Percentiles rank a stretch among this genome's conserved stretches.
These are phyloP conservation scores for Trichosanthes cucumerina DNA, from an alignment of 306 rosid species.

Conservation along the genomic window DNA sequence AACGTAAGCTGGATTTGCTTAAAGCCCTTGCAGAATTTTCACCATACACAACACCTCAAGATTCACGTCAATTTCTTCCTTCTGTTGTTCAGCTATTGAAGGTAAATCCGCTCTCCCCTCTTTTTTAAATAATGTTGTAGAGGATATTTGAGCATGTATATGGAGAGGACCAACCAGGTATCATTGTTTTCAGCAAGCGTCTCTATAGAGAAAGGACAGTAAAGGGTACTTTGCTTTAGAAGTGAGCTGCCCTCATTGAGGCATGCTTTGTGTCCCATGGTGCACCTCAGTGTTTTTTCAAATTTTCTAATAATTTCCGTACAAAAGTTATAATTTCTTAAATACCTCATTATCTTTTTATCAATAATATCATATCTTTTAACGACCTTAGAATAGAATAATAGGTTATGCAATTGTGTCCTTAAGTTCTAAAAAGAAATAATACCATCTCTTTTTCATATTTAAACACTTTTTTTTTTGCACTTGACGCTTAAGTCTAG, in stretches of 20 bases:
- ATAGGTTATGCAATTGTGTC: background rate
- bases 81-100: constrained; percentile 76
- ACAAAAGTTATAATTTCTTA: background rate
- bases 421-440: background rate
- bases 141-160: background rate
- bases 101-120: constrained; percentile 28
- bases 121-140: background rate
- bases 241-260: background rate
- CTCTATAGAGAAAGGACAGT: background rate
- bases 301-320: background rate
- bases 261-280: background rate
- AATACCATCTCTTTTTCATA: background rate
- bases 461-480: background rate
- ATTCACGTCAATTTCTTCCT: constrained; percentile 96
- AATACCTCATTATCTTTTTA: background rate
- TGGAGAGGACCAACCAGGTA: background rate
- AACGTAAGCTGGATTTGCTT: constrained; percentile 82
- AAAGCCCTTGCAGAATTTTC: constrained; percentile 92
- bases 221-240: background rate
- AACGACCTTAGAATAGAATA: background rate
- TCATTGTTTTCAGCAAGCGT: background rate
- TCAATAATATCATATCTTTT: background rate
- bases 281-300: background rate
- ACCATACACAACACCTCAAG: constrained; percentile 80
- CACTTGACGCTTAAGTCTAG: background rate